Evolutionary conservation across 495 filamentous ascomycete genomes (phyloP).

Genomic region (Pyrenula aspistea): DNA sequence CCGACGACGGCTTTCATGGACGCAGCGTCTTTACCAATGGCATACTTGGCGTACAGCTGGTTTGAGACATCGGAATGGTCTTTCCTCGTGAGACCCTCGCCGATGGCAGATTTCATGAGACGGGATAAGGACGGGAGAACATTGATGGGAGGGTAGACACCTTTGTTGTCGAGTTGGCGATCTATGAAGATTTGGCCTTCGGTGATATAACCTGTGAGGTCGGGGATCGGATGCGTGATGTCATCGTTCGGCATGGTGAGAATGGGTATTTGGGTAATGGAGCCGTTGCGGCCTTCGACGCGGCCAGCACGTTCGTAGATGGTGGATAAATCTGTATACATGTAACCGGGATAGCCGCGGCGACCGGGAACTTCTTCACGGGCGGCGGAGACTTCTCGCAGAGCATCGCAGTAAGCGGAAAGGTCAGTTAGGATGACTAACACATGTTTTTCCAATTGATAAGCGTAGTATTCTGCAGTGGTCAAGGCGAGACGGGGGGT

Average conservation of each 20-base stretch:
- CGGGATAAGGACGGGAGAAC: constrained; percentile 95
- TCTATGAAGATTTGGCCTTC: constrained; percentile 98
- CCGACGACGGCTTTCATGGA: constrained; percentile 99
- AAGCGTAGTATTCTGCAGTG: constrained; percentile 99
- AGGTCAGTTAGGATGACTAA: constrained; percentile 97
- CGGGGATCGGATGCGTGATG: constrained; percentile 98
- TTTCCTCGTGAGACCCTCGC: constrained; percentile 86
- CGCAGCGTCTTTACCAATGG: constrained; percentile 94
- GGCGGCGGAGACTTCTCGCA: constrained; percentile 95
- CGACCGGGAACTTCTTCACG: constrained; percentile 99
- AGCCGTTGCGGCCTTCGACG: constrained; percentile 93
- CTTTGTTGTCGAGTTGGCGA: constrained; percentile 88
- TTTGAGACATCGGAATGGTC: constrained; percentile 98
- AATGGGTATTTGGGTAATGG: constrained; percentile 98
- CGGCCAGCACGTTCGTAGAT: constrained; percentile 99
- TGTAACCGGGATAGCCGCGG: constrained; percentile 99
- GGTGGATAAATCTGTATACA: constrained; percentile 99
- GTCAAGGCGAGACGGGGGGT: constrained; percentile 97
- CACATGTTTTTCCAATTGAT: constrained; percentile 99
- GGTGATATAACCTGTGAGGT: constrained; percentile 97
- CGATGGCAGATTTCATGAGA: constrained; percentile 99
- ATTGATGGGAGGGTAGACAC: constrained; percentile 98
- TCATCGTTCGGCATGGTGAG: constrained; percentile 99
- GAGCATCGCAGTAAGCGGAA: constrained; percentile 94
- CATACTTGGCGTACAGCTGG: constrained; percentile 99